A percentile compares a stretch with the other conserved stretches of the same genome.
Conservation (phyloP, 2,329 filamentous ascomycete species). For the Arachnopeziza araneosa region DNA sequence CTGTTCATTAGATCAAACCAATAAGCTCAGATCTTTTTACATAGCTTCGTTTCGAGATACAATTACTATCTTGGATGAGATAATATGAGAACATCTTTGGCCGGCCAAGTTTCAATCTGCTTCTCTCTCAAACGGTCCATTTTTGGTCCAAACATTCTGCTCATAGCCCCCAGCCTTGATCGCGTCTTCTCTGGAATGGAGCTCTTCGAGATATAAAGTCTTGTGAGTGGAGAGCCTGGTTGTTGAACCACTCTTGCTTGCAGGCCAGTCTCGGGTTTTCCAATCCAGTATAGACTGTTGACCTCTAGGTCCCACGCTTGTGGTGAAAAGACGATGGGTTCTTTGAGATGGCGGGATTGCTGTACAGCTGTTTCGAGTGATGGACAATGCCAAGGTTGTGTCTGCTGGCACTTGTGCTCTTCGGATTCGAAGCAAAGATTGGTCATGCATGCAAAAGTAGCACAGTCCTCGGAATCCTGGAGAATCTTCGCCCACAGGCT, state of each 20-base stretch:
- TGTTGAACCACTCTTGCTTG: conserved; percentile 4
- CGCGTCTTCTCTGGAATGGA: conserved; percentile 2
- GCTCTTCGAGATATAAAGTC: conserved; percentile 6
- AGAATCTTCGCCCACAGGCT: conserved; percentile 15
- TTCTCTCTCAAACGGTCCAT: conserved; percentile 5
- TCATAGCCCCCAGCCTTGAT: conserved; percentile 6
- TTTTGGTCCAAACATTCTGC: background rate
- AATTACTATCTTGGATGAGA: background rate
- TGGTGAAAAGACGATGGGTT: background rate
- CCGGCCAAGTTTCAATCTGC: conserved; percentile 5
- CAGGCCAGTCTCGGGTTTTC: conserved; percentile 5
- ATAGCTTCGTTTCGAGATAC: too few relatives aligned
- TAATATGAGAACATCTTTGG: conserved; percentile 4
- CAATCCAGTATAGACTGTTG: conserved; percentile 7
- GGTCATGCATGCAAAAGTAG: conserved; percentile 16
- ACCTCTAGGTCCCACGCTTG: conserved; percentile 2
- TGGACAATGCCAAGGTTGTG: conserved; percentile 1
- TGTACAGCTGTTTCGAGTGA: conserved; percentile 7
- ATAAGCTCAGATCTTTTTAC: too few relatives aligned
- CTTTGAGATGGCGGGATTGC: background rate
- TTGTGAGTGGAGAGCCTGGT: background rate
- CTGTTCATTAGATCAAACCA: too few relatives aligned
- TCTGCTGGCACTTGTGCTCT: conserved; percentile 1
- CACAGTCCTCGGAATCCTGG: conserved; percentile 16
- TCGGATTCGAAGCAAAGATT: conserved; percentile 3